A percentile compares a stretch with the other conserved stretches of the same genome.
phyloP scores from a whole-genome alignment of 352 stramenopile genomes.

The Pythium angustatum region DNA sequence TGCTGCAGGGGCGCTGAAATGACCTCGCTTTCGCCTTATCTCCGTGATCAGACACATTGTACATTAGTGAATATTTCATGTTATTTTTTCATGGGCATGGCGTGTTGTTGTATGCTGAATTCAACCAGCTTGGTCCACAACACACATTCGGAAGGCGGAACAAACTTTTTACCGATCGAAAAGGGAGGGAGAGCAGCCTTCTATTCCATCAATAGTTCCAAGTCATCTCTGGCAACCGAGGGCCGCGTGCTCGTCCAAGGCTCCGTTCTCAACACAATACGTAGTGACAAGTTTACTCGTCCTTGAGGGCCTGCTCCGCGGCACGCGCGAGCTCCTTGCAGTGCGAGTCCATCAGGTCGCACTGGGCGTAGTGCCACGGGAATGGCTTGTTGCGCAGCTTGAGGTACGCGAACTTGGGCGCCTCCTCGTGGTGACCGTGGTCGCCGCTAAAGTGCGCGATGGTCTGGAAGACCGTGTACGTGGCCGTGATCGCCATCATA shows the following conservation, averaged over 20 bases:
- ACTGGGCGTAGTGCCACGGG: slow-evolving; percentile 79
- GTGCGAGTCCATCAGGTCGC: slow-evolving; percentile 75
- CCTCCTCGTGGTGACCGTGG: slow-evolving; percentile 62
- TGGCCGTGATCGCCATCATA: slow-evolving; percentile 67
- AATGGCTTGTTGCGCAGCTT: slow-evolving; percentile 89
- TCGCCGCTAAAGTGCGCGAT: slow-evolving; percentile 41
- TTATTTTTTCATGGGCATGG: background rate
- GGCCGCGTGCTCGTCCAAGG: background rate
- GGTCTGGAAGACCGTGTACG: slow-evolving; percentile 62
- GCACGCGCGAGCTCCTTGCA: slow-evolving; percentile 68
- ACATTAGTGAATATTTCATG: background rate
- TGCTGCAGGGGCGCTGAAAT: background rate
- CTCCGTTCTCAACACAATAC: slow-evolving; percentile 24
- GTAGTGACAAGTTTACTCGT: slow-evolving; percentile 38
- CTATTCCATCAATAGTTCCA: slow-evolving; percentile 17
- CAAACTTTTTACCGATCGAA: slow-evolving; percentile 3
- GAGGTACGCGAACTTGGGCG: slow-evolving; percentile 74
- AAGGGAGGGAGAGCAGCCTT: slow-evolving; percentile 3
- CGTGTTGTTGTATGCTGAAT: background rate
- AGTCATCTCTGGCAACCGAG: slow-evolving; percentile 1
- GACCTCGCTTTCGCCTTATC: background rate
- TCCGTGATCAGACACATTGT: background rate
- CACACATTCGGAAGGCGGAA: background rate
- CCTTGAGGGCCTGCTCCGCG: slow-evolving; percentile 65
- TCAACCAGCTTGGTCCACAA: no score